Evolutionary conservation across 1,284 basidiomycete genomes (phyloP), one percentile per base, ranked within the genome.

Genomic region (Malassezia vespertilionis): DNA sequence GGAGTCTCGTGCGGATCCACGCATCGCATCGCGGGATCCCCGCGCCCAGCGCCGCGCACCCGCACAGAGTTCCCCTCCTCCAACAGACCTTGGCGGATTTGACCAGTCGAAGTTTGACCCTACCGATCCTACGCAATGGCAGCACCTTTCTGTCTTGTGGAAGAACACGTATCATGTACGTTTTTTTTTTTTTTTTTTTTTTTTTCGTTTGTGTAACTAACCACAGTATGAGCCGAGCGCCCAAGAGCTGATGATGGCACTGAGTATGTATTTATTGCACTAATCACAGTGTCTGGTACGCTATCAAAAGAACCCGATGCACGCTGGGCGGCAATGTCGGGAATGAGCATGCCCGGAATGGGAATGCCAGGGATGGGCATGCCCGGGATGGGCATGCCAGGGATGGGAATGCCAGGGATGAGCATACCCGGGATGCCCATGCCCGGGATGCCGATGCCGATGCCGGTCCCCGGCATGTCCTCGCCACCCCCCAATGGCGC

Each of bases 21-120:
- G n/a, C n/a, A n/a, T n/a, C n/a, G n/a, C n/a, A n/a, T n/a, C n/a
- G n/a, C n/a, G n/a, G 6, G 15, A 15, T 11, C 37, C 37, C 18
- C 37, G 24, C 8, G 37, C 22, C 11, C 36, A n/a, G 44, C 15
- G 12, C n/a, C 31, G 32, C 7, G 28, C n/a, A 32, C 30, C 18
- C n/a, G 40, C 11, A 10, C 34, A 20, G 5, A 30, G 32, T 12
- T 10, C 36, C 22, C 18, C 30, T 15, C 22, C n/a, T 4, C 27
- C 15, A 6, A 37, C 44, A 22, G 50, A 52, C 31, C 23, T 55
- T 27, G n/a, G 35, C 6, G 42, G 35, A 4, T 55, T 55, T 46
- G 47, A 55, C 27, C 47, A 47, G 24, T 32, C 39, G 5, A 22
- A n/a, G 7, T 55, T 55, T 43, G 53, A 55, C 30, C 53, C 53